Evolutionary conservation across 23 red algal genomes (phyloP).

Genomic region (Gracilaria vermiculophylla): DNA sequence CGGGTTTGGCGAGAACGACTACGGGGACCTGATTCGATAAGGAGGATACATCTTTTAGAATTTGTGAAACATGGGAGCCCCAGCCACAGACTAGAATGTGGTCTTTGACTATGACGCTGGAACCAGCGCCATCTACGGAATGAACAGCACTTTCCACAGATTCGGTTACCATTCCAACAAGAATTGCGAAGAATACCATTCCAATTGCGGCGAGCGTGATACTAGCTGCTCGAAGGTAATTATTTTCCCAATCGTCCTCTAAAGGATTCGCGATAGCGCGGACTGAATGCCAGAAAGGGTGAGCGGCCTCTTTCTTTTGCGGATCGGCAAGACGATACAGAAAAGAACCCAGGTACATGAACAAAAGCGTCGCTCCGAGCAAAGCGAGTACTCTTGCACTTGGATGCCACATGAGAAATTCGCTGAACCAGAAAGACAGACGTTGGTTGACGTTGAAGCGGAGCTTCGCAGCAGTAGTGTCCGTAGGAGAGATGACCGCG

Average conservation of each 20-base stretch:
- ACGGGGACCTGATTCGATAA: slow-evolving; percentile 9
- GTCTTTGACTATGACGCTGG: slow-evolving; percentile 44
- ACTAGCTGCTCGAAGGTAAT: slow-evolving; percentile 41
- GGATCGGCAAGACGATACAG: slow-evolving; percentile 63
- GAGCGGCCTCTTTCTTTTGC: slow-evolving; percentile 22
- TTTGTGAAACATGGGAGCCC: slow-evolving; percentile 57
- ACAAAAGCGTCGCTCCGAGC: slow-evolving; percentile 21
- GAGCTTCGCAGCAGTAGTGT: not conserved
- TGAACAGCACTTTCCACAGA: slow-evolving; percentile 55
- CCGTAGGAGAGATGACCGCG: not conserved
- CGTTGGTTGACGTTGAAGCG: slow-evolving; percentile 33
- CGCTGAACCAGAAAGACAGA: slow-evolving; percentile 50
- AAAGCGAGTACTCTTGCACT: slow-evolving; percentile 57
- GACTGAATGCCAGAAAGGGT: slow-evolving; percentile 66
- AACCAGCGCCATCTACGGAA: slow-evolving; percentile 29
- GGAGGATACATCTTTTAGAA: slow-evolving; percentile 34
- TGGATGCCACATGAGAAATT: slow-evolving; percentile 77
- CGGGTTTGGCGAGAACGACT: slow-evolving; percentile 58
- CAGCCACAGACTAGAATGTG: slow-evolving; percentile 74
- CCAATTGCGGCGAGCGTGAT: slow-evolving; percentile 55
- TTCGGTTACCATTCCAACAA: slow-evolving; percentile 80
- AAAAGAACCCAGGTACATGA: slow-evolving; percentile 53
- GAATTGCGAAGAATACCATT: slow-evolving; percentile 63
- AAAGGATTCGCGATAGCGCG: slow-evolving; percentile 67
- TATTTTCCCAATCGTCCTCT: slow-evolving; percentile 80